phyloP scores from a whole-genome alignment of 169 alveolate genomes.

The Babesia ovis region DNA sequence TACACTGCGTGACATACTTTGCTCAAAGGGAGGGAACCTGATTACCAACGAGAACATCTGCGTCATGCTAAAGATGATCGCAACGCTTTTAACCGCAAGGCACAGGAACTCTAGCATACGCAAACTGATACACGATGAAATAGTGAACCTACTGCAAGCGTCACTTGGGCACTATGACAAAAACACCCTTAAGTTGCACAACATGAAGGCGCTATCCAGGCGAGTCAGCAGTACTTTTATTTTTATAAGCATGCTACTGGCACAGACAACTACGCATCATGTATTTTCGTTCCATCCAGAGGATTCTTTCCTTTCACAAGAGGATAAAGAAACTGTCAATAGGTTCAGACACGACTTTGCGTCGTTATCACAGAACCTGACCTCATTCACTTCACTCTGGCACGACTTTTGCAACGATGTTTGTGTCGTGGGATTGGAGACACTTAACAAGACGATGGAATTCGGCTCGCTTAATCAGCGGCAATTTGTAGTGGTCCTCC shows the following conservation, averaged over 20 bases:
- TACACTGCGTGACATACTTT: constrained; percentile 23
- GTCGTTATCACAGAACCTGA: constrained; percentile 26
- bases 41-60: constrained; percentile 51
- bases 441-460: constrained; percentile 39
- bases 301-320: constrained; percentile 55
- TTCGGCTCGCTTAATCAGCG: constrained; percentile 27
- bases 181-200: constrained; percentile 6
- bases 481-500: constrained; percentile 30
- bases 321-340: constrained; percentile 48
- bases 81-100: constrained; percentile 46
- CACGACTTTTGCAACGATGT: constrained; percentile 49
- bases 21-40: constrained; percentile 49
- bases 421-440: constrained; percentile 34
- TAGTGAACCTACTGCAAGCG: constrained; percentile 40
- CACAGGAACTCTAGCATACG: constrained; percentile 31
- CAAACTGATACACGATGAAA: constrained; percentile 49
- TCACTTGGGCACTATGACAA: constrained; percentile 44
- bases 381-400: constrained; percentile 20
- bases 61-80: constrained; percentile 44
- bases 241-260: constrained; percentile 39
- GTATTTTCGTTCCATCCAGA: constrained; percentile 38
- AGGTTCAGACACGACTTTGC: constrained; percentile 46
- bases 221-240: constrained; percentile 42
- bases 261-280: constrained; percentile 4
- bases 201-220: constrained; percentile 23